A percentile compares a stretch with the other conserved stretches of the same genome.
phyloP scores from a whole-genome alignment of 768 basidiomycete genomes.

The Psilocybe subaeruginosa region DNA sequence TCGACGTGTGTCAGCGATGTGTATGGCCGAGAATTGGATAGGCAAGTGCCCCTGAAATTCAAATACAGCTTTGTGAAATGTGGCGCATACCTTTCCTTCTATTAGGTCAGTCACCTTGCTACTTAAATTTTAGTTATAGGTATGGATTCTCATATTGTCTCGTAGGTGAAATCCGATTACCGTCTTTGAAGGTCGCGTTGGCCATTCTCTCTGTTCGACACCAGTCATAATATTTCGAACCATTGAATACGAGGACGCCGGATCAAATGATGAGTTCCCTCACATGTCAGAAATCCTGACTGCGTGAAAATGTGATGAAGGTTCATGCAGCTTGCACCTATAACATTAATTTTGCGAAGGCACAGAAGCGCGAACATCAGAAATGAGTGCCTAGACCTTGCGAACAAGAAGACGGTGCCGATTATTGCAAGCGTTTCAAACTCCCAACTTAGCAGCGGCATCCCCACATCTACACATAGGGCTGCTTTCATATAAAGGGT shows the following conservation, averaged over 20 bases:
- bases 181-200: neutral
- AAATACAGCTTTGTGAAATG: neutral
- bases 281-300: conserved; percentile 16
- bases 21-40: neutral
- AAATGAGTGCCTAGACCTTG: conserved; percentile 15
- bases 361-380: conserved; percentile 12
- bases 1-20: conserved; percentile 9
- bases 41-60: neutral
- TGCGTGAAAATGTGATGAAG: conserved; percentile 16
- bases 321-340: neutral
- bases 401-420: conserved; percentile 8
- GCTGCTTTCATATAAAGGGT: neutral
- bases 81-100: neutral
- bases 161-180: neutral
- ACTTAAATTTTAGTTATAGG: neutral
- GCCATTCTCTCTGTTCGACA: neutral
- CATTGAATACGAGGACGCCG: conserved; percentile 5
- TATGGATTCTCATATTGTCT: neutral
- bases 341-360: conserved; percentile 9
- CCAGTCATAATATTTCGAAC: neutral
- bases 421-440: conserved; percentile 8
- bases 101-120: neutral
- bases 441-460: conserved; percentile 10
- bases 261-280: conserved; percentile 13
- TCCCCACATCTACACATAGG: neutral